These are phyloP conservation scores for Aspergillus amoenus DNA, from an alignment of 2,329 filamentous ascomycete genomes.

Conservation along the genomic window DNA sequence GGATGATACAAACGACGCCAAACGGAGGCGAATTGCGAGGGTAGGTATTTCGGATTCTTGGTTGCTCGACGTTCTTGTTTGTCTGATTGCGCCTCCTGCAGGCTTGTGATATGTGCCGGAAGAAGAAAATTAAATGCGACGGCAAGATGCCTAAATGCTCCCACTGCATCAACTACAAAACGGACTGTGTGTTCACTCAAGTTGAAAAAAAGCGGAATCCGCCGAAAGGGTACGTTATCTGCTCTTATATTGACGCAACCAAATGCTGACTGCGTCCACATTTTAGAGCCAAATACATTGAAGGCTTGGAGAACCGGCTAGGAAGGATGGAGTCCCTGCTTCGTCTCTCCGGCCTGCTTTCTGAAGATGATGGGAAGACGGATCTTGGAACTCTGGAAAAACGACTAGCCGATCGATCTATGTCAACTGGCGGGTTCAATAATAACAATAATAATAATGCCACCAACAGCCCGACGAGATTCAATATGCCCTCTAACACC, in stretches of 20 bases:
- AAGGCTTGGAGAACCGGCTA: slow-evolving; percentile 89
- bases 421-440: slow-evolving; percentile 25
- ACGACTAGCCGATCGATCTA: slow-evolving; percentile 57
- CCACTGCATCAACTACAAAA: slow-evolving; percentile 97
- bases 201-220: slow-evolving; percentile 98
- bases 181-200: slow-evolving; percentile 93
- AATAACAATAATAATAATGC: slow-evolving; percentile 25
- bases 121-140: slow-evolving; percentile 94
- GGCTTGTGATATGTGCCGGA: slow-evolving; percentile 96
- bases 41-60: slow-evolving; percentile 51
- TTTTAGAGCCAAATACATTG: slow-evolving; percentile 89
- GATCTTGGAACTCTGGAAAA: slow-evolving; percentile 88
- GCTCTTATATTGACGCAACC: slow-evolving; percentile 37
- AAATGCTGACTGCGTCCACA: slow-evolving; percentile 17
- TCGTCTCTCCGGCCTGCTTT: slow-evolving; percentile 79
- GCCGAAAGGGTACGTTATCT: slow-evolving; percentile 76
- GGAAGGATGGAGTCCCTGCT: slow-evolving; percentile 94
- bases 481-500: slow-evolving; percentile 25
- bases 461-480: slow-evolving; percentile 33
- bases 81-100: slow-evolving; percentile 35
- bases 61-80: background rate
- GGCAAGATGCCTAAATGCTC: slow-evolving; percentile 93
- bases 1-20: slow-evolving; percentile 71
- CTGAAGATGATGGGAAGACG: slow-evolving; percentile 80
- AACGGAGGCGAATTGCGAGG: slow-evolving; percentile 83